Percentiles rank a stretch among this genome's conserved stretches.
Conservation (phyloP, 192 early-diverging fungal species). For the Spizellomyces punctatus region DNA sequence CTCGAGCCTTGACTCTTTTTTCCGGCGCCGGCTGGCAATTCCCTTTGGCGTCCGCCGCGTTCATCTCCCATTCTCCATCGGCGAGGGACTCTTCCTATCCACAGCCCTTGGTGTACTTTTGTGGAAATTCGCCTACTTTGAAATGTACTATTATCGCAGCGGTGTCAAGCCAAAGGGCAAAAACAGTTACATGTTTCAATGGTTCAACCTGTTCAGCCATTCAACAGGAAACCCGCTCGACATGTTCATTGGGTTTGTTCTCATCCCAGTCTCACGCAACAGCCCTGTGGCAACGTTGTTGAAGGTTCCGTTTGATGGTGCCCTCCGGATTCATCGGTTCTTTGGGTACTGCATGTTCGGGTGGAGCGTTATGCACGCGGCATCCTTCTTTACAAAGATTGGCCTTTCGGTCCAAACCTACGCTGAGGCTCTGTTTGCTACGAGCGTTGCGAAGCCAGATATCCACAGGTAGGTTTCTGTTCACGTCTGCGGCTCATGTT, state of each 20-base stretch:
- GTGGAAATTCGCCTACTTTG: conserved; percentile 20
- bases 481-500: not conserved
- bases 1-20: conserved; percentile 7
- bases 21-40: conserved; percentile 9
- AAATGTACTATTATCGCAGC: not conserved
- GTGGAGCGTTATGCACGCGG: conserved; percentile 9
- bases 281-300: conserved; percentile 17
- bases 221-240: conserved; percentile 15
- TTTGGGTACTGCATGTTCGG: conserved; percentile 30
- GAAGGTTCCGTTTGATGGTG: conserved; percentile 16
- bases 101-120: conserved; percentile 15
- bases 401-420: not conserved
- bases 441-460: not conserved
- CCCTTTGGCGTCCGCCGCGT: conserved; percentile 1
- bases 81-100: conserved; percentile 16
- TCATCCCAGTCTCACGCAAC: conserved; percentile 29
- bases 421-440: not conserved
- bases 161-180: no score
- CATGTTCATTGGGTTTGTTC: conserved; percentile 22
- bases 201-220: no score
- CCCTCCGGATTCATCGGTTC: conserved; percentile 32
- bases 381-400: not conserved
- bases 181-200: no score
- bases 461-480: not conserved
- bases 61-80: conserved; percentile 24